Evolutionary conservation across 352 stramenopile genomes (phyloP), one percentile per base, ranked within the genome.

Genomic region (Pythium pectinolyticum): DNA sequence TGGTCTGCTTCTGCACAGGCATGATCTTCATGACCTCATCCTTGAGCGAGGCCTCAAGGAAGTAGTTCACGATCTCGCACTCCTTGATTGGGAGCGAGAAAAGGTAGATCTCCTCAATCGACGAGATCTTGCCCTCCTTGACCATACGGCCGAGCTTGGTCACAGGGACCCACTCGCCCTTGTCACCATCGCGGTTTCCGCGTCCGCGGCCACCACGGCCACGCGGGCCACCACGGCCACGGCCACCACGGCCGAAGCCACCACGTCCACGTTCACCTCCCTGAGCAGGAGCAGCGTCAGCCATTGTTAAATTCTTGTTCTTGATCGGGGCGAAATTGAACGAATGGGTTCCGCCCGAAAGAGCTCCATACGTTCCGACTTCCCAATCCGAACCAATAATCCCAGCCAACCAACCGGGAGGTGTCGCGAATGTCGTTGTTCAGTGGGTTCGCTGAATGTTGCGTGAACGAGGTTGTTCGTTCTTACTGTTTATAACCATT

Each of bases 21-120:
- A 99, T 99, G 88, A 99, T 99, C 90, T 99, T 99, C 97, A 99
- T 99, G 53, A 99, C 97, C 75, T 99, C 98, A 79, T 99, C 98
- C 78, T 99, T 98, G 60, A 99, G 96, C 80, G 94, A 96, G 60
- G 97, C 78, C 80, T 98, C 97, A 20, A 99, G 79, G 84, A 99
- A 99, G 81, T 98, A 91, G 82, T 99, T 98, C 69, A 99, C 97
- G 77, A 99, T 99, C 77, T 99, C 91, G 72, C 90, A 97, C 89
- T 99, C 97, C 93, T 99, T 99, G 81, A 99, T 98, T 53, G 97
- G 95, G 67, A 99, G 90, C 74, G 96, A 99, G 86, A 98, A 99
- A 61, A 99, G 93, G 84, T 99, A 99, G 80, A 99, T 99, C 82
- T 99, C 97, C 85, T 99, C 97, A 47, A 99, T 94, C 74, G 88